Percentiles rank a stretch among this genome's conserved stretches.
Conservation (phyloP, 2,329 filamentous ascomycete species). For the Nigrograna mackinnonii region DNA sequence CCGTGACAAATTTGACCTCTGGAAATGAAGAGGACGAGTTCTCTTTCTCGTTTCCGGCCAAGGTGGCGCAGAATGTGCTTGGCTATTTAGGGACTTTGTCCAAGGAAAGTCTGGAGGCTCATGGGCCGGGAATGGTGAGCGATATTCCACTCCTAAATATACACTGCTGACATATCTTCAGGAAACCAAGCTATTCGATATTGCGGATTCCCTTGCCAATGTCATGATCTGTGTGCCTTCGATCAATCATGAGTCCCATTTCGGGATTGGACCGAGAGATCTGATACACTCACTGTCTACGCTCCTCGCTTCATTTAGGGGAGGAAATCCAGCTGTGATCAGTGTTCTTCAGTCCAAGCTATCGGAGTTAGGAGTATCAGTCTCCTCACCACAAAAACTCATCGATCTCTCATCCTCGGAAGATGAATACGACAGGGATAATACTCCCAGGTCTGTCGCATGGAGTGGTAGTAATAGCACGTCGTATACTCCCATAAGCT, state of each 20-base stretch:
- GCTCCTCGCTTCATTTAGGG: slow-evolving; percentile 31
- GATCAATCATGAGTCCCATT: slow-evolving; percentile 32
- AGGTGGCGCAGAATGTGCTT: slow-evolving; percentile 37
- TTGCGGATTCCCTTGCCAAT: slow-evolving; percentile 38
- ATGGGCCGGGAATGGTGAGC: slow-evolving; percentile 40
- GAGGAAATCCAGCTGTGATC: slow-evolving; percentile 38
- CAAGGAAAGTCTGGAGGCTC: slow-evolving; percentile 35
- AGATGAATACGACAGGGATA: slow-evolving; percentile 27
- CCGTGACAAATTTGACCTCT: slow-evolving; percentile 35
- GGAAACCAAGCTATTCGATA: slow-evolving; percentile 41
- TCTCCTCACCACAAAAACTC: slow-evolving; percentile 31
- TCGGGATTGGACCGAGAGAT: slow-evolving; percentile 34
- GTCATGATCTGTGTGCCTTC: slow-evolving; percentile 41
- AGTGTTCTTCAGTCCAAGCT: slow-evolving; percentile 37
- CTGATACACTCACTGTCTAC: slow-evolving; percentile 36
- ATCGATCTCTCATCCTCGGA: slow-evolving; percentile 35
- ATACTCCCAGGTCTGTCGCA: background rate
- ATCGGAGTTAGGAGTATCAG: slow-evolving; percentile 25
- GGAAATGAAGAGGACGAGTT: slow-evolving; percentile 33
- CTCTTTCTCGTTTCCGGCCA: slow-evolving; percentile 38
- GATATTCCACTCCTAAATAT: too few species aligned
- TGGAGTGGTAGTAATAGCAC: slow-evolving; percentile 19
- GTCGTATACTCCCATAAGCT: background rate
- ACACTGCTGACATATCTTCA: slow-evolving; percentile 9
- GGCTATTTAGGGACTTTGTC: slow-evolving; percentile 32